These are phyloP conservation scores for Aspergillus floridensis DNA, from an alignment of 2,329 filamentous ascomycete species.

Conservation along the genomic window DNA sequence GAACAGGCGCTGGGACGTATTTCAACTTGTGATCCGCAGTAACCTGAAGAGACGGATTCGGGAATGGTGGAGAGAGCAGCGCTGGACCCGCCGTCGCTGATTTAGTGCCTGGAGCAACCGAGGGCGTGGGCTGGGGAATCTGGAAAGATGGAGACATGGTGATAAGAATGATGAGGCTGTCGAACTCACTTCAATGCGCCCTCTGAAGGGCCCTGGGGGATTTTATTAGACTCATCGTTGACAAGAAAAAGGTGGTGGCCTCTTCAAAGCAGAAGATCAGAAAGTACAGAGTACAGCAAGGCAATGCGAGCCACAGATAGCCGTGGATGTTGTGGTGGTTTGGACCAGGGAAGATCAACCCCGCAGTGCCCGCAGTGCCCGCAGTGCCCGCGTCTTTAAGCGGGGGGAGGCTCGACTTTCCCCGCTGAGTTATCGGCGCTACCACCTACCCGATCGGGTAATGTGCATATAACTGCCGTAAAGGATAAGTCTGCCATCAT, in stretches of 20 bases:
- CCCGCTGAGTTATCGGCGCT: constrained; percentile 14
- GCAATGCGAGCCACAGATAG: constrained; percentile 1
- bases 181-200: not conserved
- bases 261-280: not conserved
- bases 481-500: not conserved
- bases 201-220: not conserved
- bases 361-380: not conserved
- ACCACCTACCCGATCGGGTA: constrained; percentile 17
- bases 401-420: not conserved
- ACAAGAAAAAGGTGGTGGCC: not conserved
- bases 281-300: not conserved
- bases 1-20: constrained; percentile 56
- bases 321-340: not conserved
- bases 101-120: not conserved
- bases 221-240: not conserved
- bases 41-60: constrained; percentile 59
- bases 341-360: not conserved
- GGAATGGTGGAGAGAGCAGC: constrained; percentile 2
- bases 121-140: not conserved
- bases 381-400: not conserved
- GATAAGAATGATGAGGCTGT: not conserved
- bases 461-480: constrained; percentile 6
- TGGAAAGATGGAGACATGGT: constrained; percentile 9
- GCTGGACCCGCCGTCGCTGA: not conserved
- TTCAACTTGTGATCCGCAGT: constrained; percentile 61